phyloP scores from a whole-genome alignment of 192 early-diverging fungal genomes.

The Podila epicladia region DNA sequence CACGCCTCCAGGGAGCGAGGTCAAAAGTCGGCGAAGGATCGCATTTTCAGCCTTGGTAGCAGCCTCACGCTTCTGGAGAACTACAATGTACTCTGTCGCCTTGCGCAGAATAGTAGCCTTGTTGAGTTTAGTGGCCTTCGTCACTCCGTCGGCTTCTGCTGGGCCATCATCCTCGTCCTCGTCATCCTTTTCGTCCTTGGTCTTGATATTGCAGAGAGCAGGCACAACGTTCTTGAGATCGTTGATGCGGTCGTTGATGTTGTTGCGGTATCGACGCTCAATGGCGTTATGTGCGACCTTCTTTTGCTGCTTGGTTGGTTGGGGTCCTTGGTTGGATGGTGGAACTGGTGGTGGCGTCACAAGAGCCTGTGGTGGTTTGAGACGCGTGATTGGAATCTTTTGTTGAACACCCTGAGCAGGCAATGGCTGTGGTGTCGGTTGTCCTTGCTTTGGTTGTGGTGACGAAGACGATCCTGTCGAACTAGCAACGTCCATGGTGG shows the following conservation, averaged over 20 bases:
- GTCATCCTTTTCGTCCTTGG: constrained; percentile 67
- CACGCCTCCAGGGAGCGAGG: constrained; percentile 56
- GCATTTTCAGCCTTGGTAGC: constrained; percentile 58
- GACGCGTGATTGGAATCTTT: constrained; percentile 60
- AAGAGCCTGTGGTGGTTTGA: constrained; percentile 49
- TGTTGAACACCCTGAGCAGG: constrained; percentile 22
- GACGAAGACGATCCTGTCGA: constrained; percentile 2
- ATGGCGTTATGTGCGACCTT: constrained; percentile 97
- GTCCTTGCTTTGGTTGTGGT: constrained; percentile 7
- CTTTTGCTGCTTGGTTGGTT: constrained; percentile 71
- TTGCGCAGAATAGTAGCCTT: constrained; percentile 94
- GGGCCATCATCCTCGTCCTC: constrained; percentile 62
- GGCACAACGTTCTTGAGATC: constrained; percentile 90
- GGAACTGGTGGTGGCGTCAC: constrained; percentile 34
- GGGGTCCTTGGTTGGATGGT: constrained; percentile 19
- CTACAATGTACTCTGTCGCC: constrained; percentile 90
- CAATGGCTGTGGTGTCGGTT: constrained; percentile 7
- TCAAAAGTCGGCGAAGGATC: constrained; percentile 51
- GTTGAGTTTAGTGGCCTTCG: constrained; percentile 88
- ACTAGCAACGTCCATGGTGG: constrained; percentile 15
- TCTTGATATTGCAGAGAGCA: constrained; percentile 71
- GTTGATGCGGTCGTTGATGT: constrained; percentile 95
- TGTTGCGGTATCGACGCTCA: constrained; percentile 94
- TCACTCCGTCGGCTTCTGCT: constrained; percentile 80
- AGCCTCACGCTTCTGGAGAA: constrained; percentile 57